phyloP scores from a whole-genome alignment of 1,284 basidiomycete genomes.

The Ceratobasidium sp. region DNA sequence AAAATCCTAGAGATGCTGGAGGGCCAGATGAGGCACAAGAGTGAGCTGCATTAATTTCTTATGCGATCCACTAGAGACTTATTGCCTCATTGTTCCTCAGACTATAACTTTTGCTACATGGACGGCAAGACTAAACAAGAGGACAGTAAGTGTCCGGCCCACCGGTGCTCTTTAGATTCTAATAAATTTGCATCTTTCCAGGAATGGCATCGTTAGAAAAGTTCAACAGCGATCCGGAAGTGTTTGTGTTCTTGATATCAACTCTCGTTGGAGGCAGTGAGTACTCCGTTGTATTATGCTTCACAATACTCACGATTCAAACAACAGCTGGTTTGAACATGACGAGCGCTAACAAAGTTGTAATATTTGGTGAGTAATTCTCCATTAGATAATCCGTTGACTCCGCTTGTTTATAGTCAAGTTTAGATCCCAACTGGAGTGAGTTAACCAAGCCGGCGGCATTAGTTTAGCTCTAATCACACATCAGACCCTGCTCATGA shows the following conservation, averaged over 20 bases:
- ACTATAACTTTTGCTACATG: constrained; percentile 75
- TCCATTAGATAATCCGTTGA: not conserved
- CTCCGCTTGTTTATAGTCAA: constrained; percentile 14
- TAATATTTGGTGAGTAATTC: constrained; percentile 78
- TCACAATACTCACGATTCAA: not conserved
- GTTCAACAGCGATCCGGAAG: constrained; percentile 80
- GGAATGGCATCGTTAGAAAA: constrained; percentile 86
- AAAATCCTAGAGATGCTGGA: constrained; percentile 86
- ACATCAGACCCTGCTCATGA: constrained; percentile 84
- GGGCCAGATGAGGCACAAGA: constrained; percentile 71
- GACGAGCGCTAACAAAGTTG: constrained; percentile 85
- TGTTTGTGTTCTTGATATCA: constrained; percentile 85
- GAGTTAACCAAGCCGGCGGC: constrained; percentile 54
- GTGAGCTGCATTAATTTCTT: constrained; percentile 58
- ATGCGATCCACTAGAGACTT: constrained; percentile 6
- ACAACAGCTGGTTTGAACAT: constrained; percentile 72
- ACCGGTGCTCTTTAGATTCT: no score
- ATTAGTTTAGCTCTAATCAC: not conserved
- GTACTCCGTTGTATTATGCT: not conserved
- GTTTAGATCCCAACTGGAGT: constrained; percentile 90
- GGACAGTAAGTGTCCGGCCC: constrained; percentile 68
- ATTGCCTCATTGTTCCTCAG: constrained; percentile 56
- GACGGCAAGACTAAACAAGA: constrained; percentile 78
- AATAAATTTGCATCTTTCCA: constrained; percentile 55
- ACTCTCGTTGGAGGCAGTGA: constrained; percentile 78